Conservation (phyloP, 495 filamentous ascomycete genomes). For the Pseudotulostoma volvatum region DNA sequence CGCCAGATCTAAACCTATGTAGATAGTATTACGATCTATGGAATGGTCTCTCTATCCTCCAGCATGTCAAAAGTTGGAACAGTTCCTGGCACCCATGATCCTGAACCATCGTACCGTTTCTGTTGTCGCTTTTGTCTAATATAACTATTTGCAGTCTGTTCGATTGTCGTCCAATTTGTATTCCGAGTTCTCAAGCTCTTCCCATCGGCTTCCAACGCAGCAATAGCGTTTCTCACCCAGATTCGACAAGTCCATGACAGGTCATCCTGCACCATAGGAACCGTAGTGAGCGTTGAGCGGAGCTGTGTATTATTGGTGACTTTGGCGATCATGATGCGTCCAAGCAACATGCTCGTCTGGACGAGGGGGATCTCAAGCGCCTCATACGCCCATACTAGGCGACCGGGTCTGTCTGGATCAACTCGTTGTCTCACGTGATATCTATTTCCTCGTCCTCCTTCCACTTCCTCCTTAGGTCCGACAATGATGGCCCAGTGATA, state of each 20-base stretch:
- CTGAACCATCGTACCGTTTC: constrained; percentile 18
- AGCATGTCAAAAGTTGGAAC: constrained; percentile 23
- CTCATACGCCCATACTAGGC: constrained; percentile 18
- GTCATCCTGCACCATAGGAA: constrained; percentile 16
- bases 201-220: constrained; percentile 12
- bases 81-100: constrained; percentile 10
- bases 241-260: constrained; percentile 23
- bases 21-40: constrained; percentile 1
- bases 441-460: constrained; percentile 11
- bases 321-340: constrained; percentile 29
- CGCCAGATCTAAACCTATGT: too few species aligned
- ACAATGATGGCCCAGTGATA: constrained; percentile 27
- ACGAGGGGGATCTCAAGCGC: constrained; percentile 11
- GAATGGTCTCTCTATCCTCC: constrained; percentile 15
- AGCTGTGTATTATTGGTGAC: constrained; percentile 17
- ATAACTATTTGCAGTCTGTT: constrained; percentile 17
- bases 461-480: constrained; percentile 20
- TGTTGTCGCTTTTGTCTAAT: constrained; percentile 18
- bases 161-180: constrained; percentile 20
- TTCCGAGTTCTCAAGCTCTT: constrained; percentile 19
- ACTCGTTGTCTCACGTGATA: constrained; percentile 19
- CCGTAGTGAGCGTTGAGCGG: constrained; percentile 14
- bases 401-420: constrained; percentile 1
- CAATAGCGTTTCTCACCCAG: constrained; percentile 27
- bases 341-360: constrained; percentile 21